Conservation (phyloP, 352 stramenopile genomes). For the Pilasporangium apinafurcum region DNA sequence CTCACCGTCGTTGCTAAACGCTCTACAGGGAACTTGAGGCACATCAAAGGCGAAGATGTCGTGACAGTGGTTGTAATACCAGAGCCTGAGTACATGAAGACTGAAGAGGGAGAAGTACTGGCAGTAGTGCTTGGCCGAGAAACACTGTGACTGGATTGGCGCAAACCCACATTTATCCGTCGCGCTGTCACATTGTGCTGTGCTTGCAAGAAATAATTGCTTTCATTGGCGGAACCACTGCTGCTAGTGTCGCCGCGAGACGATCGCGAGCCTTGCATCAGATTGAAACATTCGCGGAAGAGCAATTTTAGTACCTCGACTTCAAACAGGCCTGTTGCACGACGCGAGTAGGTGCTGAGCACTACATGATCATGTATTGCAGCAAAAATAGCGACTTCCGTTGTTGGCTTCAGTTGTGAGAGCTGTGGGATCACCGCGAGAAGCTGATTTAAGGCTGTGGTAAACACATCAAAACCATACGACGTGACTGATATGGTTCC, state of each 20-base stretch:
- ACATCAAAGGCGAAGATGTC: neutral
- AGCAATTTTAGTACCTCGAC: neutral
- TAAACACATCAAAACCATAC: constrained; percentile 3
- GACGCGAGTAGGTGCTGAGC: neutral
- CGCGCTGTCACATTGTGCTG: neutral
- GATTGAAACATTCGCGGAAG: neutral
- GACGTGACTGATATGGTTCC: no score
- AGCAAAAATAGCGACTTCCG: neutral
- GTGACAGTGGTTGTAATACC: neutral
- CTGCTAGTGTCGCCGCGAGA: neutral
- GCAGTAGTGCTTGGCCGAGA: no score
- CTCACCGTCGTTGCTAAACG: neutral
- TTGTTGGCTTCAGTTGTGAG: neutral
- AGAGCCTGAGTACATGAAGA: no score
- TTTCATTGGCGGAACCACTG: neutral
- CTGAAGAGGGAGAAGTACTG: no score
- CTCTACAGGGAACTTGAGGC: constrained; percentile 5
- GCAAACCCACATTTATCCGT: no score
- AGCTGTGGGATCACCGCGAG: neutral
- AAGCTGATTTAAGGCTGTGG: constrained; percentile 5
- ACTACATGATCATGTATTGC: constrained; percentile 3
- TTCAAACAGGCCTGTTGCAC: neutral
- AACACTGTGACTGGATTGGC: no score
- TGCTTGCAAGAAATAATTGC: neutral
- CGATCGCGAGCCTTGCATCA: neutral